Base-by-base conservation (phyloP, 176 grass and related monocot species). In the Phragmites australis region DNA sequence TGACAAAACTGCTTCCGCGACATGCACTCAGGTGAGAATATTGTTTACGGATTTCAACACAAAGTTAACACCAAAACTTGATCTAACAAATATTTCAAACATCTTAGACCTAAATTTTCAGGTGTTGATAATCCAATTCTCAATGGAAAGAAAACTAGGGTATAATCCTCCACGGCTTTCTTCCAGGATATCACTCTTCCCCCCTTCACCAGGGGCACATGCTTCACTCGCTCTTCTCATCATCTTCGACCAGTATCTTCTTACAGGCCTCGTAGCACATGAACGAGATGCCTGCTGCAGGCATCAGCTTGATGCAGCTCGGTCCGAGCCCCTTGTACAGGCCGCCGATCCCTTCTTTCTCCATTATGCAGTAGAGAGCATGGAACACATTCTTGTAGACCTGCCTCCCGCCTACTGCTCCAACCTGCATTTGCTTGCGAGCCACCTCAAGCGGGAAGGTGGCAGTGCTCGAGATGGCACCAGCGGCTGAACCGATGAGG, bases 191-290 rank as follows among this genome's bases (percentile, higher is more conserved):
- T 29, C 27, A 45, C 11, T 37, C 67, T 12, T 43, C 52, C 6
- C 64, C 62, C 18, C 17, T 58, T 86, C 40, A n/a, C 79, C 66
- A 61, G 25, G 64, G 32, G 16, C 48, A 68, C 15, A 8, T 5
- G 9, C 54, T 75, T 84, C 78, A 69, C 32, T 82, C 62, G 39
- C 75, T 74, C 39, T 93, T 84, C 62, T 86, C 79, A 47, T 93
- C 64, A 48, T 81, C 76, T 83, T 94, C 92, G 17, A 93, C 77
- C 48, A 99, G 72, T 42, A 99, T 95, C 84, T 95, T 99, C 84
- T 99, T 96, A 72, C 96, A 99, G 26, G 96, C 93, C 80, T 99
- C 93, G 3, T 99, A 99, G 84, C 96, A 99, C 96, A 99, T 99
- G 86, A 99, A 99, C 0, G 92, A 95, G 72, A 99, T 99, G 59